Evolutionary conservation across 176 grass and related monocot species (phyloP), one percentile per base, ranked within the genome.

Genomic region (Bothriochloa decipiens): DNA sequence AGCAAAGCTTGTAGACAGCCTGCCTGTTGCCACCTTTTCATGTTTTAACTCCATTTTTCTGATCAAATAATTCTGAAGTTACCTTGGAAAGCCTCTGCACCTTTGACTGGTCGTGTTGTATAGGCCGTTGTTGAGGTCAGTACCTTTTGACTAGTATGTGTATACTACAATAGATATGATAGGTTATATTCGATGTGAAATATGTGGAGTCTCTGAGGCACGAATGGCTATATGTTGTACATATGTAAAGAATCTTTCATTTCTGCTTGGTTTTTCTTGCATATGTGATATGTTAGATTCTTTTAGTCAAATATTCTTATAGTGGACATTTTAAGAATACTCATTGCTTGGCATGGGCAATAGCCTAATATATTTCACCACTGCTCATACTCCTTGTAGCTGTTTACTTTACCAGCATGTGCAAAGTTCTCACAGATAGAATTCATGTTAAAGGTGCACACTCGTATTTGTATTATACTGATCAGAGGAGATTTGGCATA

Each of bases 381-480:
- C 61, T 53, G 1, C n/a, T 17, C 35, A 60, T 53, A 35, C 8
- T 65, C 65, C 50, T 63, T 65, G 6, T 52, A 65, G 55, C 47
- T 76, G 26, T 78, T 57, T 73, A 9, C 41, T 77, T 64, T 74
- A 25, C 25, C 55, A 47, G 70, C 39, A 79, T 43, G 60, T 61
- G 17, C n/a, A 42, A 61, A 69, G 20, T 69, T 80, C 43, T 81
- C 8, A 74, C 40, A 7, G 37, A 62, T 43, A 41, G 63, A 76
- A 62, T 89, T 52, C 49, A 75, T 78, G 46, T 61, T 53, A 68
- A 35, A 74, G 81, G 75, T 72, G 32, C 66, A 83, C 3, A 71
- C 27, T 72, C 0, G 33, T 41, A 9, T 73, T 78, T 0, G 9
- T 42, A 6, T 88, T 46, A 14, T 37, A 72, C 83, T 79, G 70